These are phyloP conservation scores for Dysphania ambrosioides DNA, from an alignment of 148 eudicot genomes.

Conservation along the genomic window DNA sequence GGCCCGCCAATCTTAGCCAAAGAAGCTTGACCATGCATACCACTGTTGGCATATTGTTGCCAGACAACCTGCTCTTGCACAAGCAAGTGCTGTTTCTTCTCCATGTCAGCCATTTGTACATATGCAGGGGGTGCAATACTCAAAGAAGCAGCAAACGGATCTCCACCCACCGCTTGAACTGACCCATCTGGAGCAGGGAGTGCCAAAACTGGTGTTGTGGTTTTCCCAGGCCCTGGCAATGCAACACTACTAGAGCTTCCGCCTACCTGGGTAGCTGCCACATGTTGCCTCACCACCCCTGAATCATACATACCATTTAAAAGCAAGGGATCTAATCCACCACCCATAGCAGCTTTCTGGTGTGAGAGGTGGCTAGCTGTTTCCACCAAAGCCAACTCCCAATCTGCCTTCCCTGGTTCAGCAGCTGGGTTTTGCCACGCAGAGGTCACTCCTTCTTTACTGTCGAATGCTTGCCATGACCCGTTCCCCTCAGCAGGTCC, in stretches of 20 bases:
- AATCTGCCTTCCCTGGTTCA: conserved; percentile 72
- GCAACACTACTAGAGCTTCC: conserved; percentile 91
- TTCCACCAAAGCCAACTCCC: conserved; percentile 83
- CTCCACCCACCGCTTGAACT: conserved; percentile 53
- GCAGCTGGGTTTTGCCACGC: conserved; percentile 87
- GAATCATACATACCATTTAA: conserved; percentile 74
- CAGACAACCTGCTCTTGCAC: conserved; percentile 73
- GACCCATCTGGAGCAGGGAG: conserved; percentile 83
- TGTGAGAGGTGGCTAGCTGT: conserved; percentile 60
- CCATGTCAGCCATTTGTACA: conserved; percentile 87
- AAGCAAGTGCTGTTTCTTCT: conserved; percentile 80
- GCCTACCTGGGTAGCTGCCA: conserved; percentile 41
- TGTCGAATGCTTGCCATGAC: conserved; percentile 63
- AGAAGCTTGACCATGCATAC: conserved; percentile 85
- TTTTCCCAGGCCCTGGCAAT: conserved; percentile 43
- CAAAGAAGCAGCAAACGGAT: conserved; percentile 74
- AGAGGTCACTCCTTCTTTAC: conserved; percentile 57
- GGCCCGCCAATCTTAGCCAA: conserved; percentile 56
- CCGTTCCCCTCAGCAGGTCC: conserved; percentile 56
- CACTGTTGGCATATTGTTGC: conserved; percentile 74
- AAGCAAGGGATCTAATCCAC: conserved; percentile 62
- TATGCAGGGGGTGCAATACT: conserved; percentile 71
- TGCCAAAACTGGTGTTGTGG: conserved; percentile 53
- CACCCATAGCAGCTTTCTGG: conserved; percentile 59
- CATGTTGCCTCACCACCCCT: conserved; percentile 67